A percentile compares a stretch with the other conserved stretches of the same genome.
Evolutionary conservation across 352 stramenopile genomes (phyloP).

Genomic region (Globisporangium uncinulatum): DNA sequence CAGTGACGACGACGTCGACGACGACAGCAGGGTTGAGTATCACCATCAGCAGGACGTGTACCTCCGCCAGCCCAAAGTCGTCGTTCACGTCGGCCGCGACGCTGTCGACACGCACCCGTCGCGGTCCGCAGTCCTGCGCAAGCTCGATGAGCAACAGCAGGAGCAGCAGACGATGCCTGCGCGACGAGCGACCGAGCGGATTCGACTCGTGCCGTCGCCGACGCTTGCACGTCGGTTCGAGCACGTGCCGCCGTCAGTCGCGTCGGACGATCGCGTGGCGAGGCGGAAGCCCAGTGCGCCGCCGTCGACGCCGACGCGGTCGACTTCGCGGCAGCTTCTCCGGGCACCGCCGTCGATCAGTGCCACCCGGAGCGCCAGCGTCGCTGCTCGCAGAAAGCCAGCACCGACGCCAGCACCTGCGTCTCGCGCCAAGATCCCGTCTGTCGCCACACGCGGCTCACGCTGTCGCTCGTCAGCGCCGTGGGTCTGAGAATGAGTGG

Average conservation of each 20-base stretch:
- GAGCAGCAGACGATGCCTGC: slow-evolving; percentile 14
- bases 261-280: slow-evolving; percentile 8
- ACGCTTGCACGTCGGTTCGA: slow-evolving; percentile 41
- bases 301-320: slow-evolving; percentile 4
- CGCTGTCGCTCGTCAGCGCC: slow-evolving; percentile 6
- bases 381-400: slow-evolving; percentile 3
- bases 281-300: slow-evolving; percentile 51
- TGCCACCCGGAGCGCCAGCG: slow-evolving; percentile 1
- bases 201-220: slow-evolving; percentile 39
- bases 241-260: slow-evolving; percentile 23
- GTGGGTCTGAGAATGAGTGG: slow-evolving; percentile 8
- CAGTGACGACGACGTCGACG: slow-evolving; percentile 15
- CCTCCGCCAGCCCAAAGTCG: slow-evolving; percentile 34
- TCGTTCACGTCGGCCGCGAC: slow-evolving; percentile 37
- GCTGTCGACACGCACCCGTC: slow-evolving; percentile 31
- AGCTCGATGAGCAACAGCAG: slow-evolving; percentile 24
- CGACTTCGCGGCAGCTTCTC: background rate
- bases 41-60: slow-evolving; percentile 21
- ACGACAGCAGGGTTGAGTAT: slow-evolving; percentile 7
- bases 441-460: slow-evolving; percentile 6
- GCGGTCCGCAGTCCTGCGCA: slow-evolving; percentile 30
- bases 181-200: slow-evolving; percentile 35
- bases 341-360: slow-evolving; percentile 5
- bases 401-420: background rate
- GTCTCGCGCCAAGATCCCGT: background rate